Conservation (phyloP, 495 filamentous ascomycete species). For the Aspergillus nanangensis region DNA sequence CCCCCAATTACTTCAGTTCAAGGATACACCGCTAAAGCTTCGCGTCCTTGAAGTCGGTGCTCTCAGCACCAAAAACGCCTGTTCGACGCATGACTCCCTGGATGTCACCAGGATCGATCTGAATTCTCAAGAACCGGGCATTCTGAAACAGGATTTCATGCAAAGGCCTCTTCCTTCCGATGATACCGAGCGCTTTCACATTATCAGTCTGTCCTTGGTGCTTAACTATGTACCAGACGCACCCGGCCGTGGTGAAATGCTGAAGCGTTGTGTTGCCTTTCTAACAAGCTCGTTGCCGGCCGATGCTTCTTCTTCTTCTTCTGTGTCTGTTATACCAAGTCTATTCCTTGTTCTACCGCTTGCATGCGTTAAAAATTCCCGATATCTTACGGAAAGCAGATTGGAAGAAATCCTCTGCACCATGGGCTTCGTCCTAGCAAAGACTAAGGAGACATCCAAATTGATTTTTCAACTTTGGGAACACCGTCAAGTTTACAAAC, state of each 20-base stretch:
- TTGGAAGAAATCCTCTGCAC: slow-evolving; percentile 69
- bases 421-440: slow-evolving; percentile 64
- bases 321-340: slow-evolving; percentile 52
- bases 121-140: slow-evolving; percentile 74
- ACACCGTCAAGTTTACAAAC: slow-evolving; percentile 27
- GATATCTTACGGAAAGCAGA: slow-evolving; percentile 76
- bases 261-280: slow-evolving; percentile 55
- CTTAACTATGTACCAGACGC: slow-evolving; percentile 88
- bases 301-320: too few relatives aligned
- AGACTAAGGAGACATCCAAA: slow-evolving; percentile 72
- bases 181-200: slow-evolving; percentile 67
- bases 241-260: slow-evolving; percentile 77
- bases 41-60: slow-evolving; percentile 86
- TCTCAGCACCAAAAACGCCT: slow-evolving; percentile 78
- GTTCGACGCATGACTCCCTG: slow-evolving; percentile 65
- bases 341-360: slow-evolving; percentile 89
- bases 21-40: slow-evolving; percentile 30
- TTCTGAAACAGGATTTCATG: slow-evolving; percentile 93
- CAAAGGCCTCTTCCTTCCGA: slow-evolving; percentile 64
- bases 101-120: slow-evolving; percentile 85
- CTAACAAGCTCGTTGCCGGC: slow-evolving; percentile 59
- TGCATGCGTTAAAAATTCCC: slow-evolving; percentile 85
- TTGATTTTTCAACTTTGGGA: slow-evolving; percentile 88
- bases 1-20: slow-evolving; percentile 29
- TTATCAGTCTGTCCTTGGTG: slow-evolving; percentile 91